Percentiles rank a stretch among this genome's conserved stretches.
These are phyloP conservation scores for Malassezia psittaci DNA, from an alignment of 1,284 basidiomycete genomes.

Conservation along the genomic window DNA sequence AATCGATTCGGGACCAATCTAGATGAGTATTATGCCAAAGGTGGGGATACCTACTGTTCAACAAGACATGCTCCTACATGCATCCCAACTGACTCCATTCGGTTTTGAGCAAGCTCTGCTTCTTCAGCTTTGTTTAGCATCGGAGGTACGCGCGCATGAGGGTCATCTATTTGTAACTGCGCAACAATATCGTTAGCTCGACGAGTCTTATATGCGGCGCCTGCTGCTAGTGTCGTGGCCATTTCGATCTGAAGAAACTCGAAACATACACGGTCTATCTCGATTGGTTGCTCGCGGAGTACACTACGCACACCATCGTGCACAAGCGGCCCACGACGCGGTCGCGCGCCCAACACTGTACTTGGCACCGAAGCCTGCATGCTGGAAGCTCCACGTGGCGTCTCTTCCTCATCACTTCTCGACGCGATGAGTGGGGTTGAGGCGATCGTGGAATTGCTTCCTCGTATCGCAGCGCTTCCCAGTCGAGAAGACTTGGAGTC, in stretches of 20 bases:
- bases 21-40: background rate
- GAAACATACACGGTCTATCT: constrained; percentile 4
- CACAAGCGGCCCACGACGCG: background rate
- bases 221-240: constrained; percentile 1
- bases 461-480: constrained; percentile 14
- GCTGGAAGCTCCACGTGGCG: background rate
- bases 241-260: constrained; percentile 8
- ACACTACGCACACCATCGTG: background rate
- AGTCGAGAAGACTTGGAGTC: constrained; percentile 8
- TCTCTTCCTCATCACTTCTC: background rate
- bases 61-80: constrained; percentile 77
- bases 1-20: constrained; percentile 66
- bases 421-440: background rate
- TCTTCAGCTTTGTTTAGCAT: constrained; percentile 5
- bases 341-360: background rate
- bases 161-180: constrained; percentile 9
- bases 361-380: constrained; percentile 5
- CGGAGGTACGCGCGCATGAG: constrained; percentile 10
- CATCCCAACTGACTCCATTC: constrained; percentile 71
- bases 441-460: constrained; percentile 16
- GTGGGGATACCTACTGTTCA: constrained; percentile 59
- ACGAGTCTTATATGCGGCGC: constrained; percentile 6
- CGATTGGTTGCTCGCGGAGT: background rate
- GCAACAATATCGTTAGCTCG: constrained; percentile 13
- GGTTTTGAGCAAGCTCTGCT: constrained; percentile 53